Evolutionary conservation across 768 basidiomycete genomes (phyloP).

Genomic region (Podaxis carcinomalis): DNA sequence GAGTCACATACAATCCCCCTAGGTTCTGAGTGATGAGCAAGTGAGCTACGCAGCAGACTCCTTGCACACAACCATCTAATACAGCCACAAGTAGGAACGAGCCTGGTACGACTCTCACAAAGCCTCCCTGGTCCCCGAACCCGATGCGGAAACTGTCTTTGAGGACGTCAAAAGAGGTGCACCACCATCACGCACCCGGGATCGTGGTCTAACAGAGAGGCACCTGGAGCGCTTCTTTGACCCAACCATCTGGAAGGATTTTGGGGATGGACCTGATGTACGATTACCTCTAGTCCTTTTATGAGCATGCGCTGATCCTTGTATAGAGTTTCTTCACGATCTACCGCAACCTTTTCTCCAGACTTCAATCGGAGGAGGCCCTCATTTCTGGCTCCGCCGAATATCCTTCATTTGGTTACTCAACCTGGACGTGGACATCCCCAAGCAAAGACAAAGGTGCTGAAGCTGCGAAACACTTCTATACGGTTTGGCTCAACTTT

Average conservation of each 20-base stretch:
- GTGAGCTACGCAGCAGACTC: slow-evolving; percentile 36
- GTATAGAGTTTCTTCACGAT: slow-evolving; percentile 83
- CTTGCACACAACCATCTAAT: slow-evolving; percentile 12
- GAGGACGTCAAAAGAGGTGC: slow-evolving; percentile 79
- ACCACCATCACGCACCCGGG: slow-evolving; percentile 46
- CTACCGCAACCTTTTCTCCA: slow-evolving; percentile 81
- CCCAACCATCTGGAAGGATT: slow-evolving; percentile 57
- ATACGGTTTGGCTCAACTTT: slow-evolving; percentile 84
- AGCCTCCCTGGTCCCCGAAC: slow-evolving; percentile 71
- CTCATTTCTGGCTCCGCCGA: slow-evolving; percentile 34
- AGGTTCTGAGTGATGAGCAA: slow-evolving; percentile 95
- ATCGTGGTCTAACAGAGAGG: slow-evolving; percentile 73
- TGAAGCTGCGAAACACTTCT: slow-evolving; percentile 71
- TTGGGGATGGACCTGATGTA: slow-evolving; percentile 62
- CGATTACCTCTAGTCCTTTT: slow-evolving; percentile 15
- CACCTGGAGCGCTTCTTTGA: slow-evolving; percentile 88
- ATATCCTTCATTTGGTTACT: slow-evolving; percentile 84
- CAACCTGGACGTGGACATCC: slow-evolving; percentile 69
- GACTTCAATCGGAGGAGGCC: slow-evolving; percentile 79
- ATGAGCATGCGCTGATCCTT: not conserved
- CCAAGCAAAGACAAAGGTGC: slow-evolving; percentile 37
- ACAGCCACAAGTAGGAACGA: slow-evolving; percentile 69
- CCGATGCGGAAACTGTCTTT: slow-evolving; percentile 81
- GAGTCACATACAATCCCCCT: slow-evolving; percentile 3
- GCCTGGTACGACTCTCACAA: slow-evolving; percentile 98